phyloP scores from a whole-genome alignment of 2,329 filamentous ascomycete genomes.

The Cytospora schulzeri region DNA sequence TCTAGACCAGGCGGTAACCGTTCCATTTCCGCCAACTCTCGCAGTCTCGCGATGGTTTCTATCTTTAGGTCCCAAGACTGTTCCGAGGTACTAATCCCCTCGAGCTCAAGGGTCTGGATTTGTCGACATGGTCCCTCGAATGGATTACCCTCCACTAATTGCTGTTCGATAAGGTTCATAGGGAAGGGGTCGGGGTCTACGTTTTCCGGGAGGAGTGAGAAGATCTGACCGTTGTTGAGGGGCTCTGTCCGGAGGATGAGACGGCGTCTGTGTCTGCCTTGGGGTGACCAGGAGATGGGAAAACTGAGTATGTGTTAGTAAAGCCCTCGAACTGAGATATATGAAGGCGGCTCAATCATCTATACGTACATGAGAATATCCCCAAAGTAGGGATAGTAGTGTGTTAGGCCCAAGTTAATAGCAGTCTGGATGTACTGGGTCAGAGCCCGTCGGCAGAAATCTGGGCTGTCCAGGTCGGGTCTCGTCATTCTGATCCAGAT shows the following conservation, averaged over 20 bases:
- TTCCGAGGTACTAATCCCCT: neutral
- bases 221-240: neutral
- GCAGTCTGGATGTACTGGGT: neutral
- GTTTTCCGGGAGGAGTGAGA: conserved; percentile 1
- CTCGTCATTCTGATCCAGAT: conserved; percentile 2
- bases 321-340: neutral
- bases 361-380: conserved; percentile 4
- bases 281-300: neutral
- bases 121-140: neutral
- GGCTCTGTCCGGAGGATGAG: conserved; percentile 7
- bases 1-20: neutral
- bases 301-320: neutral
- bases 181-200: neutral
- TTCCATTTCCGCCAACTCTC: neutral
- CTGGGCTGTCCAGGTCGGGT: neutral
- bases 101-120: neutral
- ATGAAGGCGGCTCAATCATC: no score
- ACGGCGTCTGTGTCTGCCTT: neutral
- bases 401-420: neutral
- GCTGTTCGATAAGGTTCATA: neutral
- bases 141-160: neutral
- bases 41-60: neutral
- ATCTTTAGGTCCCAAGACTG: neutral
- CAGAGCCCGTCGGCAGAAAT: neutral
- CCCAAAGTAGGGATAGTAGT: conserved; percentile 10